Percentiles rank a stretch among this genome's conserved stretches.
These are phyloP conservation scores for Umbilicaria muhlenbergii DNA, from an alignment of 495 filamentous ascomycete species.

Conservation along the genomic window DNA sequence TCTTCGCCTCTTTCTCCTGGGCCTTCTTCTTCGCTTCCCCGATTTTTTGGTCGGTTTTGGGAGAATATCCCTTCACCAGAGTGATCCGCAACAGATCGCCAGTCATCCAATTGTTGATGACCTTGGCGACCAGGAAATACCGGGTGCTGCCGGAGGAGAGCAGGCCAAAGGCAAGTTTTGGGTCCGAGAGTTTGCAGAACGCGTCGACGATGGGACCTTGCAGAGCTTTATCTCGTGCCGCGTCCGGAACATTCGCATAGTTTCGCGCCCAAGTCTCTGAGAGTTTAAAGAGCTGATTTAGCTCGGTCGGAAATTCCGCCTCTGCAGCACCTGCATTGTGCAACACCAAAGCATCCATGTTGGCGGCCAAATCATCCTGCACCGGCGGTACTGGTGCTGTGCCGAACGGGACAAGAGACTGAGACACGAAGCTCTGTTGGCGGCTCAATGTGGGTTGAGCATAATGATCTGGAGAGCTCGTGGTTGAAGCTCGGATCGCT, in stretches of 20 bases:
- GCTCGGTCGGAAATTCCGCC: not conserved
- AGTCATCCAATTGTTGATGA: slow-evolving; percentile 14
- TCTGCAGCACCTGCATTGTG: too few relatives aligned
- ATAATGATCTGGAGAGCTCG: too few relatives aligned
- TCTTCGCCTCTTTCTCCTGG: slow-evolving; percentile 5
- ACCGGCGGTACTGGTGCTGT: too few relatives aligned
- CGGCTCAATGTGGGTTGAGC: too few relatives aligned
- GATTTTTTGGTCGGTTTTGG: slow-evolving; percentile 8
- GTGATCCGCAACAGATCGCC: slow-evolving; percentile 8
- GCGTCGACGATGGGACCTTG: slow-evolving; percentile 1
- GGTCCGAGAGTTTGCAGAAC: slow-evolving; percentile 9
- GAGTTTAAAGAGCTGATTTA: slow-evolving; percentile 1
- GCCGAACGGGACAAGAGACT: too few relatives aligned
- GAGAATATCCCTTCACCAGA: slow-evolving; percentile 11
- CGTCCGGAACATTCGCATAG: slow-evolving; percentile 7
- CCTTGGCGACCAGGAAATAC: slow-evolving; percentile 12
- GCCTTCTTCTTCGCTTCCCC: not conserved
- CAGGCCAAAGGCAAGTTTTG: slow-evolving; percentile 6
- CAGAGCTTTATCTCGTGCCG: not conserved
- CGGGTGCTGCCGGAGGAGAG: slow-evolving; percentile 9
- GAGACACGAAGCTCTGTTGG: too few relatives aligned
- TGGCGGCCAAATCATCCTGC: too few relatives aligned
- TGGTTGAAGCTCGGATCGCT: too few relatives aligned
- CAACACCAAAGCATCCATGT: too few relatives aligned
- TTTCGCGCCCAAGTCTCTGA: slow-evolving; percentile 1